Evolutionary conservation across 352 stramenopile genomes (phyloP).

Genomic region (Pythium biforme): DNA sequence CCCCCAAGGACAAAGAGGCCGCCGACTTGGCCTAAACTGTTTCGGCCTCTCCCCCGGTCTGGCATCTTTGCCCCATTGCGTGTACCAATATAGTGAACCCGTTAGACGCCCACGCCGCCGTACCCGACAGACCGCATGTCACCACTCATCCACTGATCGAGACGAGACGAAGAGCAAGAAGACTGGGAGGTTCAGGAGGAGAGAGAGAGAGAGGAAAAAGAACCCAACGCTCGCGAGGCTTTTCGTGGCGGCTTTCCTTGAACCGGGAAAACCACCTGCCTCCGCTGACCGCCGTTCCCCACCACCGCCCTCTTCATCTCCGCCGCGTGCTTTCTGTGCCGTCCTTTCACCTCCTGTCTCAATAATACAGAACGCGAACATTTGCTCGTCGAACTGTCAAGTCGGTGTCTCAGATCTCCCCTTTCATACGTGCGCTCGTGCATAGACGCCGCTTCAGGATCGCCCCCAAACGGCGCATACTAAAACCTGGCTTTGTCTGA

Average conservation of each 20-base stretch:
- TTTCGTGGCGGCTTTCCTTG: background rate
- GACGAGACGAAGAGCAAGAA: background rate
- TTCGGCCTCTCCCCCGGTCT: background rate
- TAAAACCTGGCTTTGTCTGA: too few relatives aligned
- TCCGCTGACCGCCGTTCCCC: background rate
- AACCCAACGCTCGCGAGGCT: background rate
- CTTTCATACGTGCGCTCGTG: too few relatives aligned
- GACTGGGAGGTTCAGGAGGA: too few relatives aligned
- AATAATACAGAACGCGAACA: background rate
- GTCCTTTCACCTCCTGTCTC: background rate
- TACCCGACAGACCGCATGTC: background rate
- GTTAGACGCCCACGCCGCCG: slow-evolving; percentile 1
- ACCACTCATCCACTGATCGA: background rate
- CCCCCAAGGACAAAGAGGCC: slow-evolving; percentile 32
- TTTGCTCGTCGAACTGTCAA: background rate
- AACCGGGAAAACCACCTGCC: background rate
- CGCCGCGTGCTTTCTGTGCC: background rate
- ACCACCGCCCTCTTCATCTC: background rate
- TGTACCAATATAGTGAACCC: slow-evolving; percentile 7
- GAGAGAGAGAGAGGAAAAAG: background rate
- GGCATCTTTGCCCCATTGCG: background rate
- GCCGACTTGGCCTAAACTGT: slow-evolving; percentile 27
- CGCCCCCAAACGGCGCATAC: too few relatives aligned
- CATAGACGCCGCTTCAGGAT: background rate
- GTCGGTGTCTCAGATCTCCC: too few relatives aligned